A percentile compares a stretch with the other conserved stretches of the same genome.
Evolutionary conservation across 768 basidiomycete genomes (phyloP).

Genomic region (Dioszegia hungarica): DNA sequence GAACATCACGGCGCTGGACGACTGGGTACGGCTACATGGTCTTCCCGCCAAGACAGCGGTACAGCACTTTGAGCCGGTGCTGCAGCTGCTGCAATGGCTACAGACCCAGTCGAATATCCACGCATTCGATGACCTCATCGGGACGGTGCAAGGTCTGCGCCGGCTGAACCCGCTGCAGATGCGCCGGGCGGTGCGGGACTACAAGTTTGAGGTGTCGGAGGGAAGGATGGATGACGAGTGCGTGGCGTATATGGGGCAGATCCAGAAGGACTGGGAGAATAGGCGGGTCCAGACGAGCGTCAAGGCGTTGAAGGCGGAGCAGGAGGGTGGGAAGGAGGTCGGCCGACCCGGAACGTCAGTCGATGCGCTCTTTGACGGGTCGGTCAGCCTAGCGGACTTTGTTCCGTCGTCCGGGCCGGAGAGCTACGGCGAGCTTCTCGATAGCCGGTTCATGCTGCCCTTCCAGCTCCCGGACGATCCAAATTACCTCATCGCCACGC

Average conservation of each 20-base stretch:
- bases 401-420: conserved; percentile 72
- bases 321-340: conserved; percentile 43
- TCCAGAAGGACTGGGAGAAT: conserved; percentile 97
- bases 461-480: conserved; percentile 71
- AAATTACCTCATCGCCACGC: conserved; percentile 63
- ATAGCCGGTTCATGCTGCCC: conserved; percentile 89
- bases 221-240: conserved; percentile 92
- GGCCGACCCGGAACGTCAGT: conserved; percentile 52
- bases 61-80: conserved; percentile 73
- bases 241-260: conserved; percentile 82
- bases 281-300: conserved; percentile 82
- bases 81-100: conserved; percentile 59
- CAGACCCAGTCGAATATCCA: conserved; percentile 80
- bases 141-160: conserved; percentile 81
- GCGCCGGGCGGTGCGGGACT: conserved; percentile 84
- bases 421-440: conserved; percentile 81
- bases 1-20: conserved; percentile 79
- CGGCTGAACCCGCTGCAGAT: conserved; percentile 92
- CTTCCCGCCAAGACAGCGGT: conserved; percentile 71
- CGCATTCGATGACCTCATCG: conserved; percentile 81
- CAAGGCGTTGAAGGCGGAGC: conserved; percentile 64
- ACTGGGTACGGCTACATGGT: conserved; percentile 79
- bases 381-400: conserved; percentile 65
- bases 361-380: conserved; percentile 73
- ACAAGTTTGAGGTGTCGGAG: conserved; percentile 84